Conservation (phyloP, 176 grass and related monocot genomes). For the Oryza glaberrima region DNA sequence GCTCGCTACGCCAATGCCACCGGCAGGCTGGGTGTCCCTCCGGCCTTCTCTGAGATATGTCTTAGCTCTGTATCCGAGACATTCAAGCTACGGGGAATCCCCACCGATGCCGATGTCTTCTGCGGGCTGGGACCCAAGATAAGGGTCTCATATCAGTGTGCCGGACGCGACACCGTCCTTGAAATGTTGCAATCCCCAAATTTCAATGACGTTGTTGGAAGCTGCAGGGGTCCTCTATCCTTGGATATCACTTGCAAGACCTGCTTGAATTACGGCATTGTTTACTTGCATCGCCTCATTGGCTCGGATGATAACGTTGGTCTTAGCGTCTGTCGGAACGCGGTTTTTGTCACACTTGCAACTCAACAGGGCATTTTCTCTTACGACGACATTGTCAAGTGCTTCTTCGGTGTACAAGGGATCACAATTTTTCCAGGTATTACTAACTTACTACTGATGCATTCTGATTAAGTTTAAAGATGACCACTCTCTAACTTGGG, state of each 20-base stretch:
- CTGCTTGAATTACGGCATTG: slow-evolving; percentile 89
- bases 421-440: slow-evolving; percentile 74
- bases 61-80: slow-evolving; percentile 63
- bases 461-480: slow-evolving; percentile 21
- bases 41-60: slow-evolving; percentile 80
- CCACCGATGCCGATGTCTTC: slow-evolving; percentile 53
- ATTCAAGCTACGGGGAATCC: slow-evolving; percentile 72
- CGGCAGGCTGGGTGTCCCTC: slow-evolving; percentile 78
- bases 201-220: slow-evolving; percentile 81
- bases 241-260: slow-evolving; percentile 90
- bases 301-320: slow-evolving; percentile 82
- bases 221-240: slow-evolving; percentile 79
- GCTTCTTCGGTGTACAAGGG: slow-evolving; percentile 95
- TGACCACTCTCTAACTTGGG: not conserved
- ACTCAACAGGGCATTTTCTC: slow-evolving; percentile 70
- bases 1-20: slow-evolving; percentile 83
- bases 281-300: slow-evolving; percentile 77
- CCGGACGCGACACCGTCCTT: slow-evolving; percentile 72
- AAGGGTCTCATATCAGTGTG: slow-evolving; percentile 87
- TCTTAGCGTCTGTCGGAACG: slow-evolving; percentile 83
- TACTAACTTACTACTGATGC: not conserved
- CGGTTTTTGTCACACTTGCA: slow-evolving; percentile 82
- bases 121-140: slow-evolving; percentile 93
- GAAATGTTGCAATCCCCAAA: slow-evolving; percentile 97
- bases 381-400: slow-evolving; percentile 66